Evolutionary conservation across 331 rosid genomes (phyloP).

Genomic region (Rosa hybrid): DNA sequence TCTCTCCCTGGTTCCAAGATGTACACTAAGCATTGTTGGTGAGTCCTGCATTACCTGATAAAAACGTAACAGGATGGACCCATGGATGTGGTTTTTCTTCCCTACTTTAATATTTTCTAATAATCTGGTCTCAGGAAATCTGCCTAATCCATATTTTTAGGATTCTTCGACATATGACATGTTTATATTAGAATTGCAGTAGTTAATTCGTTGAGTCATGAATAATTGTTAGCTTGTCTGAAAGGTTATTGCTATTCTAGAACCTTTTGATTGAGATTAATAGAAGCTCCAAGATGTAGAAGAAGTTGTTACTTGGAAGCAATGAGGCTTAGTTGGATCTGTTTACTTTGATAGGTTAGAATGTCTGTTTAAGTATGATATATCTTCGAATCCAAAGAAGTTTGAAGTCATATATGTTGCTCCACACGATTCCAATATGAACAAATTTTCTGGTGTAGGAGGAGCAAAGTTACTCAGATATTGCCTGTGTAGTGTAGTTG

Average conservation of each 20-base stretch:
- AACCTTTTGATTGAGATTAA: not conserved
- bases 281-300: not conserved
- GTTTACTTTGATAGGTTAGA: not conserved
- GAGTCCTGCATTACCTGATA: not conserved
- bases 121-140: not conserved
- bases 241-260: not conserved
- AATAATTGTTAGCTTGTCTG: not conserved
- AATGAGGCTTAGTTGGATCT: not conserved
- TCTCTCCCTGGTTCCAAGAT: not conserved
- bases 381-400: not conserved
- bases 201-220: not conserved
- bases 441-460: not conserved
- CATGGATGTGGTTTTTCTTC: not conserved
- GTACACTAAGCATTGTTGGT: not conserved
- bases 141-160: not conserved
- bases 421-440: not conserved
- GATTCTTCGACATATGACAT: not conserved
- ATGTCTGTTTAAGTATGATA: not conserved
- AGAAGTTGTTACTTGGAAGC: not conserved
- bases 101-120: not conserved
- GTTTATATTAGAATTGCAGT: not conserved
- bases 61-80: not conserved
- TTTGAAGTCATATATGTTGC: not conserved
- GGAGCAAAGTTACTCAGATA: not conserved
- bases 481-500: not conserved